Evolutionary conservation across 768 basidiomycete genomes (phyloP), one percentile per base, ranked within the genome.

Genomic region (Crucibulum laeve): DNA sequence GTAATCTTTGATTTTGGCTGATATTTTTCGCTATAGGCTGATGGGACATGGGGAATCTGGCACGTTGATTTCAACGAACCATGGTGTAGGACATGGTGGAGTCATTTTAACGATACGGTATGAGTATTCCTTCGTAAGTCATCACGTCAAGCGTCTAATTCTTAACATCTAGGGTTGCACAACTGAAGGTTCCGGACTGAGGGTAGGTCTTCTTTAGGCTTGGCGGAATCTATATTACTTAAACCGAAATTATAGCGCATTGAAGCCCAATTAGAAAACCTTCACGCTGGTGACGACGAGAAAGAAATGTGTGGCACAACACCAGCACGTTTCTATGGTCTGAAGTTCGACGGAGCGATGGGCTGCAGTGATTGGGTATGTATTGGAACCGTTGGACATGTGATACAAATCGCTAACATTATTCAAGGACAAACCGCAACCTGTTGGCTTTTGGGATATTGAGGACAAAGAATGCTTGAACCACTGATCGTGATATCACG

Each of bases 1-100:
- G 3, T 5, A 6, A n/a, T 13, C 19, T 3, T 34, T 11, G n/a
- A n/a, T n/a, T n/a, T n/a, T n/a, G n/a, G n/a, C n/a, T 35, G 42
- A 34, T 18, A 23, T 2, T 5, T 6, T 34, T n/a, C 24, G 26
- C 22, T n/a, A 22, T 22, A n/a, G 21, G 32, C 30, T 26, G 32
- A 6, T 10, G 32, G 28, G 5, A 24, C 14, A 7, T 19, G 28
- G 18, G 42, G 42, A 4, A 43, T 11, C n/a, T 43, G 42, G 42
- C 24, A 11, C 22, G 15, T 43, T 35, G 42, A 43, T 18, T 43
- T 43, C 32, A 32, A 43, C 14, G 42, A 43, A 24, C 30, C 28
- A 10, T 26, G 17, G 18, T 43, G 42, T n/a, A 8, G 24, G 14
- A 33, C 15, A 22, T 43, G n/a, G 28, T 43, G 42, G 42, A 35